Evolutionary conservation across 148 eudicot genomes (phyloP), one percentile per base, ranked within the genome.

Genomic region (Talinum fruticosum): DNA sequence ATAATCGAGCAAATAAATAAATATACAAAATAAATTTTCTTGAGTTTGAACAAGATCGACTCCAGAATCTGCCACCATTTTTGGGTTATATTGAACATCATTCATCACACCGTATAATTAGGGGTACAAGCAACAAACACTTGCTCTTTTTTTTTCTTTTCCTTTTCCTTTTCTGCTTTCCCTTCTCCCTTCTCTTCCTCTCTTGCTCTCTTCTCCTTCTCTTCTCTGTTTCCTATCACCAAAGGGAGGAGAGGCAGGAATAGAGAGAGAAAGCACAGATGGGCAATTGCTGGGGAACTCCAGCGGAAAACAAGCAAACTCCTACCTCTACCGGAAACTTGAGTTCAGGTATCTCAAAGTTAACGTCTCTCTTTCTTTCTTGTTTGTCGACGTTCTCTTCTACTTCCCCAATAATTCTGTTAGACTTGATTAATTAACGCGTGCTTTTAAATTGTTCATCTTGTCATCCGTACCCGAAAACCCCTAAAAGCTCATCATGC

Each of bases 261-360:
- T 49, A 49, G 54, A 49, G 23, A 49, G 51, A n/a, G 53, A 12
- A 51, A 32, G 14, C 29, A 67, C 35, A 71, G 57, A 90, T 90
- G 94, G 94, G 94, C 64, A 77, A 67, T 80, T 88, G 94, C 75
- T 86, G 87, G 79, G 69, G 76, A 74, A 84, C 85, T 66, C 66
- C 69, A 62, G 76, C 83, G 53, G 54, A 30, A 18, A 80, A 69
- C 65, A 53, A 76, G 8, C 79, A 69, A 53, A 85, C 76, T 71
- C 89, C 88, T 67, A 53, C 23, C 67, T 82, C 83, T 32, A 79
- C 90, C 44, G 84, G 84, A 8, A 80, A 77, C 24, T 59, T 85
- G 10, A 87, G 76, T 75, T 85, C 89, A 87, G 90, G 94, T 87
- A 84, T 26, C 54, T 62, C 45, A 41, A 41, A 41, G 45, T 41